Base-by-base conservation (phyloP, 2,329 filamentous ascomycete genomes). In the Pseudogymnoascus sp. region DNA sequence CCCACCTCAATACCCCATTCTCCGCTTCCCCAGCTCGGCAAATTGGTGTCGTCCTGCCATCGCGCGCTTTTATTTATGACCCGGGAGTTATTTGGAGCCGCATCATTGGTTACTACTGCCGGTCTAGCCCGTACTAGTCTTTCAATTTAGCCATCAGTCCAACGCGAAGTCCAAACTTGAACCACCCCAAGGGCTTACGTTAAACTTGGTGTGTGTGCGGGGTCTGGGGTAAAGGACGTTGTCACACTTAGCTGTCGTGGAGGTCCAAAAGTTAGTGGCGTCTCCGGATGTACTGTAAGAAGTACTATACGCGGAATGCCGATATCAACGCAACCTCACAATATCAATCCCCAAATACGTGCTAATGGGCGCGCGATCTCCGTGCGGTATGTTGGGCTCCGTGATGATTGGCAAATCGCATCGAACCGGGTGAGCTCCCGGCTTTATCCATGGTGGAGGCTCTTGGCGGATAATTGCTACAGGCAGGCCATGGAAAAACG, bases 391-490 rank as follows among this genome's bases (percentile, higher is more conserved):
- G 25, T 31, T 31, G 25, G n/a, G 25, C 25, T 31, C 28, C 10
- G 51, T 8, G 10, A 57, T 8, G 10, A 57, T 57, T 57, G 51
- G 51, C 51, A 57, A 57, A 14, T 34, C 51, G 51, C 51, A 57
- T 57, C 51, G 51, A 34, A 34, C 25, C 51, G 51, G 51, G 25
- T 57, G 51, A 34, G 51, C 51, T 57, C 51, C 51, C 51, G 51
- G 25, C 51, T 57, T 57, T 57, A 57, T 57, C 51, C 51, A 57
- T 34, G 51, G 51, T 34, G 28, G 51, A 57, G 51, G 51, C 51
- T 57, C 51, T 57, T 57, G 51, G 51, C 51, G 51, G 51, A 4
- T 57, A 57, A 57, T 34, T 34, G 25, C 51, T 57, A n/a, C 51
- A 57, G 25, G 25, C 51, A 57, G 25, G 51, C 25, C 28, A 34